Evolutionary conservation across 2,329 filamentous ascomycete genomes (phyloP).

Genomic region (Pseudogymnoascus sp.): DNA sequence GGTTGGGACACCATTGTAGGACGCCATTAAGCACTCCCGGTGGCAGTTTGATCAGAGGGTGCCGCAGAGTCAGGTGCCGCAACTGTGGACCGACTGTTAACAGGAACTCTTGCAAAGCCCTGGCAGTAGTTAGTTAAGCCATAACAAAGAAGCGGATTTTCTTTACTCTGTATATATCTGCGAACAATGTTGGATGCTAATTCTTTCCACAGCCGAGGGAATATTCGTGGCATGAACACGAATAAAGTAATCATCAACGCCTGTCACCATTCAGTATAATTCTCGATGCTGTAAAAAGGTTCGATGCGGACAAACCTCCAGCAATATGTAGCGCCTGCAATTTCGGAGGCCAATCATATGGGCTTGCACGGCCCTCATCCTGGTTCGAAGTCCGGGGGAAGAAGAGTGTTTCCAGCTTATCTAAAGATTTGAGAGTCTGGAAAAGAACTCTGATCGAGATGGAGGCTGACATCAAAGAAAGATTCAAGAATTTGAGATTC

Average conservation of each 20-base stretch:
- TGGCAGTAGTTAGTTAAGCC: not conserved
- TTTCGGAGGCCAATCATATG: conserved; percentile 26
- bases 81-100: conserved; percentile 21
- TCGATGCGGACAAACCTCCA: conserved; percentile 15
- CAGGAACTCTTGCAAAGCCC: conserved; percentile 18
- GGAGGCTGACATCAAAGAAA: conserved; percentile 26
- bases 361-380: conserved; percentile 12
- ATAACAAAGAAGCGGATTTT: not conserved
- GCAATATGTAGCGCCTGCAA: conserved; percentile 26
- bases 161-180: conserved; percentile 17
- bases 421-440: conserved; percentile 24
- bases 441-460: conserved; percentile 26
- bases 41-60: conserved; percentile 25
- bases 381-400: conserved; percentile 25
- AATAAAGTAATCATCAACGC: conserved; percentile 24
- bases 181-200: conserved; percentile 28
- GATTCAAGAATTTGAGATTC: conserved; percentile 23
- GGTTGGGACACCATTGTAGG: conserved; percentile 19
- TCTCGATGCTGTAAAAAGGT: not conserved
- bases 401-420: conserved; percentile 24
- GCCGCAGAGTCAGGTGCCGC: conserved; percentile 25
- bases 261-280: not conserved
- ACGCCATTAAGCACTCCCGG: conserved; percentile 20
- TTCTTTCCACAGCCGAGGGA: conserved; percentile 17
- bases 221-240: conserved; percentile 18